These are phyloP conservation scores for Coemansia sp. DNA, from an alignment of 192 early-diverging fungal genomes.

Conservation along the genomic window DNA sequence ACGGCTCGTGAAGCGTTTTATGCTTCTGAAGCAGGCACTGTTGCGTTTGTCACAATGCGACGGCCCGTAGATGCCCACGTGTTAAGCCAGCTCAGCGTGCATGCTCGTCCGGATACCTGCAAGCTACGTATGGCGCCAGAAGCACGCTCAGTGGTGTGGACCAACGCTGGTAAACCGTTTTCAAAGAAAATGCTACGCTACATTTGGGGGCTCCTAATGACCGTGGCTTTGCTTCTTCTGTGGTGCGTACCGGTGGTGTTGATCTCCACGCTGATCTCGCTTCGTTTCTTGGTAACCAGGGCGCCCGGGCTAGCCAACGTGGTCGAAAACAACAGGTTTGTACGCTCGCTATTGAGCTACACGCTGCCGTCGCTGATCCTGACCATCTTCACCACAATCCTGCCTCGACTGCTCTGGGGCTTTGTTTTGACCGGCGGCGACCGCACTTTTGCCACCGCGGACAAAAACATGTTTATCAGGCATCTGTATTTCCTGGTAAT, in stretches of 20 bases:
- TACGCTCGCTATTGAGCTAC: slow-evolving; percentile 66
- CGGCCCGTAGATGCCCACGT: slow-evolving; percentile 66
- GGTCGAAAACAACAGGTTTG: slow-evolving; percentile 59
- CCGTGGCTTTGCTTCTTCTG: slow-evolving; percentile 67
- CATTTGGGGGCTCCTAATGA: slow-evolving; percentile 58
- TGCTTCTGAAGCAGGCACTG: slow-evolving; percentile 30
- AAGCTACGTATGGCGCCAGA: slow-evolving; percentile 68
- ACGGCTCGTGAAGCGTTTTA: slow-evolving; percentile 36
- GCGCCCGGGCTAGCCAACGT: slow-evolving; percentile 62
- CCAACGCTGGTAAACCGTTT: slow-evolving; percentile 62
- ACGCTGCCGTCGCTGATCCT: slow-evolving; percentile 76
- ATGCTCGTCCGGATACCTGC: slow-evolving; percentile 63
- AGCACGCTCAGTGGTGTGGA: slow-evolving; percentile 73
- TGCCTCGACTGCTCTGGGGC: slow-evolving; percentile 66
- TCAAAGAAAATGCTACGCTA: slow-evolving; percentile 61
- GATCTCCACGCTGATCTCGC: slow-evolving; percentile 68
- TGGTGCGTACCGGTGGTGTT: slow-evolving; percentile 73
- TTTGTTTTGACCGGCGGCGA: slow-evolving; percentile 50
- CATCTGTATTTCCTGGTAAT: slow-evolving; percentile 74
- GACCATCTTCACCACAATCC: slow-evolving; percentile 65
- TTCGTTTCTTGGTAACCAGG: slow-evolving; percentile 63
- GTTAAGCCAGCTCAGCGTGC: slow-evolving; percentile 64
- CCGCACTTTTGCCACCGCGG: slow-evolving; percentile 40
- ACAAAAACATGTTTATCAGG: slow-evolving; percentile 59
- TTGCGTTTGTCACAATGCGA: slow-evolving; percentile 77